phyloP scores from a whole-genome alignment of 2,329 filamentous ascomycete species.

The Fusarium burgessii region DNA sequence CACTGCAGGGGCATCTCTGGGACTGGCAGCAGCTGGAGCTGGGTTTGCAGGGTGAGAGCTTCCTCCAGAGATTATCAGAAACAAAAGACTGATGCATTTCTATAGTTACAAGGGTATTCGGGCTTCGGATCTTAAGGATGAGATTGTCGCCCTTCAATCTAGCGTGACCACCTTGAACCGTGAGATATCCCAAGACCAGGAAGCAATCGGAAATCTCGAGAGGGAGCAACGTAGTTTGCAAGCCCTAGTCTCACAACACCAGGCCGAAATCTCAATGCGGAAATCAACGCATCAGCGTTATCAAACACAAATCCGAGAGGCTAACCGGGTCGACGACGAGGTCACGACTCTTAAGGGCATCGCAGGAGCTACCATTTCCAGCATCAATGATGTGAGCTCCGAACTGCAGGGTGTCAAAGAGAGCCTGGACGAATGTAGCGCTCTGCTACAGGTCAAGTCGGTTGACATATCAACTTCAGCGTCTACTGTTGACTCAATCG shows the following conservation, averaged over 20 bases:
- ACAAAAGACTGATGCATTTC: background rate
- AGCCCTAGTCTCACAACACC: background rate
- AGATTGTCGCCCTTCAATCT: background rate
- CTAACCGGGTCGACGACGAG: background rate
- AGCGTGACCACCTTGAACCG: background rate
- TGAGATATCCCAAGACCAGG: background rate
- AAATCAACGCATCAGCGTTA: background rate
- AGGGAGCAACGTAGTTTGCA: background rate
- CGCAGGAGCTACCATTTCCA: background rate
- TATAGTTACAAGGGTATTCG: background rate
- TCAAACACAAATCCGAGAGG: background rate
- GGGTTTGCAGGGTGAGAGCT: background rate
- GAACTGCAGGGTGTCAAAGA: background rate
- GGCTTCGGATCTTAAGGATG: background rate
- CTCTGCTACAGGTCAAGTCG: background rate
- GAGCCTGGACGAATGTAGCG: background rate
- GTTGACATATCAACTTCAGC: background rate
- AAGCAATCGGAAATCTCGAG: background rate
- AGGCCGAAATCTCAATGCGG: background rate
- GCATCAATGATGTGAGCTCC: background rate
- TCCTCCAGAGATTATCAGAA: fast-evolving
- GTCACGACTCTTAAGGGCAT: background rate
- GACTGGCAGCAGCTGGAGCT: background rate
- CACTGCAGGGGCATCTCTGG: background rate
- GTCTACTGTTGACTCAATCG: background rate